Evolutionary conservation across 2,329 filamentous ascomycete species (phyloP).

Genomic region (Chrysoporthe cubensis): DNA sequence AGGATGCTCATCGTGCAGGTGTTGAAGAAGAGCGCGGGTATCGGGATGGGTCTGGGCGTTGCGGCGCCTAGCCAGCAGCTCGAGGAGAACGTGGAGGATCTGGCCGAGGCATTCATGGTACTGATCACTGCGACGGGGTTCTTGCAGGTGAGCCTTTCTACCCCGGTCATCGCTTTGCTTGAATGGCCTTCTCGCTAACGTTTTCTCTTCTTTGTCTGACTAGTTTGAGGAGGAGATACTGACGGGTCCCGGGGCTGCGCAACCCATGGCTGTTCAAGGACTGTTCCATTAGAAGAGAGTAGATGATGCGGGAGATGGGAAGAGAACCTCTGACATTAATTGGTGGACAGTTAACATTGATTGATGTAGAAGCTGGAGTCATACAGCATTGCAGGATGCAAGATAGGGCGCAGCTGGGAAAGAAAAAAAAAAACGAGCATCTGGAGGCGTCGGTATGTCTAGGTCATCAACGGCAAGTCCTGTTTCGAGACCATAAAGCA

Average conservation of each 20-base stretch:
- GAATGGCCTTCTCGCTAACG: background rate
- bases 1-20: conserved; percentile 83
- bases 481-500: background rate
- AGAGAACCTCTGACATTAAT: background rate
- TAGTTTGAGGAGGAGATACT: conserved; percentile 24
- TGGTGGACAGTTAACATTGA: background rate
- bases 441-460: background rate
- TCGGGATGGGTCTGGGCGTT: conserved; percentile 44
- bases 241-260: conserved; percentile 16
- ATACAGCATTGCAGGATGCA: background rate
- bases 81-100: conserved; percentile 69
- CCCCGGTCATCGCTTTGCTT: background rate
- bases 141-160: conserved; percentile 69
- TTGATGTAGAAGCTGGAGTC: background rate
- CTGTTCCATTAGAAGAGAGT: conserved; percentile 21
- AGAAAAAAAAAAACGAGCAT: background rate
- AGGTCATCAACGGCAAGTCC: background rate
- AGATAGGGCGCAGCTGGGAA: background rate
- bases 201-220: conserved; percentile 1
- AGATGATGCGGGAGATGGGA: background rate
- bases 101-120: conserved; percentile 84
- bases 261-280: conserved; percentile 15
- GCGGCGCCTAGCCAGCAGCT: conserved; percentile 37
- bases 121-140: conserved; percentile 83
- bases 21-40: conserved; percentile 85